A percentile compares a stretch with the other conserved stretches of the same genome.
Evolutionary conservation across 192 early-diverging fungal species (phyloP).

Genomic region (Coemansia sp.): DNA sequence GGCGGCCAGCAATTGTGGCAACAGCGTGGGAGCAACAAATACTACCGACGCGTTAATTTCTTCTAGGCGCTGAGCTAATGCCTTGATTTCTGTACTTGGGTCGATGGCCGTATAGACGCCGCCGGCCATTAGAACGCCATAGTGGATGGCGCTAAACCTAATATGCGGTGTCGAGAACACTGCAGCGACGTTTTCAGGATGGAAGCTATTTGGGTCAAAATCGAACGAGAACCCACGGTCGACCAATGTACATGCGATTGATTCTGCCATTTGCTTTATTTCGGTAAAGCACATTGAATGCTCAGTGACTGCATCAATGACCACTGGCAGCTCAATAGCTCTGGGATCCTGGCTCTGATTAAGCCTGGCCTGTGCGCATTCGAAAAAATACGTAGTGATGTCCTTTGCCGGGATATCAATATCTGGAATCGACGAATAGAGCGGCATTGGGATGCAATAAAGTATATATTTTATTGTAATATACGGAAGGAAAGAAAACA

Average conservation of each 20-base stretch:
- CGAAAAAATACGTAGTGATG: conserved; percentile 32
- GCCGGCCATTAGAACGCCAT: conserved; percentile 34
- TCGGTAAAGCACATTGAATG: conserved; percentile 18
- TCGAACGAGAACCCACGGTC: conserved; percentile 13
- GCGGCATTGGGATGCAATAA: conserved; percentile 16
- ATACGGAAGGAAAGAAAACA: too few species aligned
- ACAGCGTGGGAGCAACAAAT: conserved; percentile 25
- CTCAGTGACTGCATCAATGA: conserved; percentile 18
- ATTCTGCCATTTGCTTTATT: conserved; percentile 15
- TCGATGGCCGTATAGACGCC: conserved; percentile 23
- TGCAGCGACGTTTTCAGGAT: background rate
- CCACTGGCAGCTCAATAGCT: conserved; percentile 10
- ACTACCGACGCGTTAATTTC: conserved; percentile 7
- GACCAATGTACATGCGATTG: conserved; percentile 14
- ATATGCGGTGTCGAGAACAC: conserved; percentile 23
- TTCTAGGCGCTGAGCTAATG: conserved; percentile 11
- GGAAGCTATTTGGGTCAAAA: background rate
- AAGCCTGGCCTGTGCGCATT: conserved; percentile 14
- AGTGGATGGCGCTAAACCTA: conserved; percentile 22
- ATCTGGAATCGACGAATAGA: conserved; percentile 31
- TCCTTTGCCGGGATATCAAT: conserved; percentile 25
- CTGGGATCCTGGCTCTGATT: background rate
- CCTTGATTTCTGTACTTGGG: background rate
- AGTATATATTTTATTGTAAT: too few species aligned
- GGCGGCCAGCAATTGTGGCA: conserved; percentile 14